A percentile compares a stretch with the other conserved stretches of the same genome.
Conservation (phyloP, 768 basidiomycete species). For the Artomyces pyxidatus region DNA sequence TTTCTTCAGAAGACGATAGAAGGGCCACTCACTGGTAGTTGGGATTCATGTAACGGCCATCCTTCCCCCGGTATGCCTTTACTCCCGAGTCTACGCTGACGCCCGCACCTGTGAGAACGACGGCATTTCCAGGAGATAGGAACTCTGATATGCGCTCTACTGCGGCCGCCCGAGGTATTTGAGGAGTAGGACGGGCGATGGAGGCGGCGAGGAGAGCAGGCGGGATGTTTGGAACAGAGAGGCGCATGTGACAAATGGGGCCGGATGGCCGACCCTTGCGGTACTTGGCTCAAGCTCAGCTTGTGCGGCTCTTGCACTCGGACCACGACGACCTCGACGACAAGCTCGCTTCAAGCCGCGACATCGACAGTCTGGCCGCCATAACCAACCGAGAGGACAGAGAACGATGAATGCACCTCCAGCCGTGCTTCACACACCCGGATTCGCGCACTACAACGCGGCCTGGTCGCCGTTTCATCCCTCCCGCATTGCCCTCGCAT, state of each 20-base stretch:
- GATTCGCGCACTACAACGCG: slow-evolving; percentile 75
- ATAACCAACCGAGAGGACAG: neutral
- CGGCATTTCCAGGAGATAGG: slow-evolving; percentile 58
- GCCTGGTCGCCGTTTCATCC: slow-evolving; percentile 86
- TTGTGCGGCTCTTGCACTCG: too few species aligned
- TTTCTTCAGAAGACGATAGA: too few species aligned
- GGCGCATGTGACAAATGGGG: slow-evolving; percentile 44
- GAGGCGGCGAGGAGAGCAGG: slow-evolving; percentile 38
- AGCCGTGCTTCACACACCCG: slow-evolving; percentile 59
- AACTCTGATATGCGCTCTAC: slow-evolving; percentile 57
- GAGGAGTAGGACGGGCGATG: slow-evolving; percentile 28
- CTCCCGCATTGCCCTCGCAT: slow-evolving; percentile 66
- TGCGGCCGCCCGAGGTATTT: slow-evolving; percentile 42
- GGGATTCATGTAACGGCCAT: slow-evolving; percentile 86
- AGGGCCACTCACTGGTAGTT: slow-evolving; percentile 63
- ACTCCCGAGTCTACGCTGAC: slow-evolving; percentile 96
- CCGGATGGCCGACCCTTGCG: slow-evolving; percentile 3
- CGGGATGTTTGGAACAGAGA: slow-evolving; percentile 75
- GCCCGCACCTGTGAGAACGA: slow-evolving; percentile 83
- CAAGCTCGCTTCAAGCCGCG: neutral
- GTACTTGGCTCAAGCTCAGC: too few species aligned
- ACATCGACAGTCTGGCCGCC: too few species aligned
- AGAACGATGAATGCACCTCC: slow-evolving; percentile 36
- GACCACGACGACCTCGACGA: neutral
- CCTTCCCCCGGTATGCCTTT: slow-evolving; percentile 81